Evolutionary conservation across 2,329 filamentous ascomycete genomes (phyloP), one percentile per base, ranked within the genome.

Genomic region (Colletotrichum falcatum): DNA sequence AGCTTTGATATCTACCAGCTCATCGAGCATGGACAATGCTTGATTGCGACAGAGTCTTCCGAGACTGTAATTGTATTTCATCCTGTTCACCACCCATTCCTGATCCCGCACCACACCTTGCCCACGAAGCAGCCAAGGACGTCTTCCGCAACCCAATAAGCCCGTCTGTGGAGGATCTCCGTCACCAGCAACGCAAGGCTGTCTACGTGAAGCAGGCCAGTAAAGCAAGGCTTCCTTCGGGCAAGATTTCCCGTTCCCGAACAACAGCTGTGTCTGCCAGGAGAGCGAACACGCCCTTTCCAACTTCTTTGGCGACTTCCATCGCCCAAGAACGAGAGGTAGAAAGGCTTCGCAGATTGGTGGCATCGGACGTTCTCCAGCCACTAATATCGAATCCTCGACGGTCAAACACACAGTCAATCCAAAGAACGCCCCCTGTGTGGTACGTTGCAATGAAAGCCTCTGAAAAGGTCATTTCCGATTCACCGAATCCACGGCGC

Each of bases 21-120:
- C 26, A 16, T 81, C 78, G 78, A 81, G 78, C 78, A 81, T 74
- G 78, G 77, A 81, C 77, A 77, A 84, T 84, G 82, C 77, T 81
- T 79, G 77, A 79, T 75, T 78, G 83, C 78, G 81, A 78, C 79
- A 79, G 82, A 79, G 79, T 82, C 80, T 83, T 70, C 39, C 60
- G 62, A 42, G 71, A 65, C 67, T 71, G 62, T 48, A 69, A 61
- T 20, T 72, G 61, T 65, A 60, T 72, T 28, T 58, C 66, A 16
- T 42, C 63, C 55, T 53, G 67, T 37, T 66, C 65, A 14, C 66
- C 66, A n/a, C 49, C 66, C 46, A 30, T 70, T 37, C 66, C 66
- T 6, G 14, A 61, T 46, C 53, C 62, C 4, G 59, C 48, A 44
- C 70, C 70, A 54, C 74, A 73, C 48, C 74, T 73, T 44, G 75